Percentiles rank a stretch among this genome's conserved stretches.
Conservation (phyloP, 768 basidiomycete genomes). For the Amanita muscaria region DNA sequence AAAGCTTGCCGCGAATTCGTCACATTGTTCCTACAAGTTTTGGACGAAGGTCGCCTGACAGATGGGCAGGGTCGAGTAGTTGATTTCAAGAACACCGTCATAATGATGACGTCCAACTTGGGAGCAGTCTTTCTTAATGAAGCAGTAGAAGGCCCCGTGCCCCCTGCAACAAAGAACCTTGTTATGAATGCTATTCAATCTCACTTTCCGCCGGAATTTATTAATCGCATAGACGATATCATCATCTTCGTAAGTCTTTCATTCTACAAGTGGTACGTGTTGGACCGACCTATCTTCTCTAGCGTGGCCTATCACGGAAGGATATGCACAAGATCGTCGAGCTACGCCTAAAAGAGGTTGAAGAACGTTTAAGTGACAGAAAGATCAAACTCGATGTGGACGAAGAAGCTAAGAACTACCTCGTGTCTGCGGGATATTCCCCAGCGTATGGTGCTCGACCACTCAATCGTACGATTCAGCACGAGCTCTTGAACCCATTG, state of each 20-base stretch:
- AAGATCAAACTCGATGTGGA: slow-evolving; percentile 80
- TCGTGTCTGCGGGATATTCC: slow-evolving; percentile 71
- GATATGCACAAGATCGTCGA: slow-evolving; percentile 85
- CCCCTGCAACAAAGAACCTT: slow-evolving; percentile 43
- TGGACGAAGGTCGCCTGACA: slow-evolving; percentile 88
- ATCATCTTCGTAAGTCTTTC: slow-evolving; percentile 58
- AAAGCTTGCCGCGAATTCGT: slow-evolving; percentile 70
- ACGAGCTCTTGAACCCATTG: slow-evolving; percentile 86
- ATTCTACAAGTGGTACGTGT: neutral
- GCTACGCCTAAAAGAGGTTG: slow-evolving; percentile 78
- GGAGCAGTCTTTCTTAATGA: slow-evolving; percentile 74
- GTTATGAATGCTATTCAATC: slow-evolving; percentile 75
- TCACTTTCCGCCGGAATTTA: slow-evolving; percentile 90
- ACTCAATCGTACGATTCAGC: slow-evolving; percentile 85
- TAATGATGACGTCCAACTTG: slow-evolving; percentile 92
- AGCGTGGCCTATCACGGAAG: slow-evolving; percentile 71
- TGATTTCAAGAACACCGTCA: slow-evolving; percentile 86
- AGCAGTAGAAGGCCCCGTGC: slow-evolving; percentile 63
- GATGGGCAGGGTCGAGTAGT: slow-evolving; percentile 88
- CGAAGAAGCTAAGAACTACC: slow-evolving; percentile 64
- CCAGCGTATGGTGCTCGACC: slow-evolving; percentile 87
- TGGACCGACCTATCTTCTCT: slow-evolving; percentile 20
- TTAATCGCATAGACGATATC: slow-evolving; percentile 85
- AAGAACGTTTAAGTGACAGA: slow-evolving; percentile 66
- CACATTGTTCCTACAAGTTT: slow-evolving; percentile 59